A percentile compares a stretch with the other conserved stretches of the same genome.
phyloP scores from a whole-genome alignment of 2,329 filamentous ascomycete genomes.

The Arachnomyces sp. region DNA sequence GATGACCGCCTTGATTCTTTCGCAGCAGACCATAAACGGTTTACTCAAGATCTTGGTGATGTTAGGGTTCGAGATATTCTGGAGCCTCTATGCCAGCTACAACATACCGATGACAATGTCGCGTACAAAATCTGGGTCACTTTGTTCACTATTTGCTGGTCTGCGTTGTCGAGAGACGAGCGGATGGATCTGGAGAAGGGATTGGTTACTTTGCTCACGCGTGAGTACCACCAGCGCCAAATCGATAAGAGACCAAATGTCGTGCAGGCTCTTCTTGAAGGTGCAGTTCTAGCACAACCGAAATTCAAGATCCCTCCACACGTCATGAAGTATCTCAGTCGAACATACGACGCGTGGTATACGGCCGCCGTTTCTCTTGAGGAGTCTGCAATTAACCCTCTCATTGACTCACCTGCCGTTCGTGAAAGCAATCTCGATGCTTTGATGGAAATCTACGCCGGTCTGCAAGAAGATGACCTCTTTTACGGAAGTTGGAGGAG shows the following conservation, averaged over 20 bases:
- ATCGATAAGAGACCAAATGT: slow-evolving; percentile 94
- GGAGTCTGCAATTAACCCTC: slow-evolving; percentile 74
- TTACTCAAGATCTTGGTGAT: slow-evolving; percentile 74
- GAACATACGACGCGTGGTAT: slow-evolving; percentile 96
- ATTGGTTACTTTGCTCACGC: slow-evolving; percentile 81
- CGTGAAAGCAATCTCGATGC: slow-evolving; percentile 94
- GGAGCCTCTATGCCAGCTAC: slow-evolving; percentile 82
- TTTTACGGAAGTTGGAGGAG: slow-evolving; percentile 97
- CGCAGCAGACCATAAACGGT: slow-evolving; percentile 71
- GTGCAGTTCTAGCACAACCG: slow-evolving; percentile 74
- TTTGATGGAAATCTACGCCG: slow-evolving; percentile 84
- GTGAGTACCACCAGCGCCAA: slow-evolving; percentile 91
- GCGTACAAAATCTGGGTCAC: slow-evolving; percentile 86
- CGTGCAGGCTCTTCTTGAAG: slow-evolving; percentile 83
- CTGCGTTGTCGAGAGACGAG: slow-evolving; percentile 77
- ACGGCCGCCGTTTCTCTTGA: slow-evolving; percentile 87
- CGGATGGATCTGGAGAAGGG: slow-evolving; percentile 83
- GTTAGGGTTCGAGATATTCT: slow-evolving; percentile 82
- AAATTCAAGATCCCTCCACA: slow-evolving; percentile 90
- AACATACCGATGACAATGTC: slow-evolving; percentile 76
- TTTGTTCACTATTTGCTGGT: slow-evolving; percentile 91
- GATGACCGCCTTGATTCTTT: slow-evolving; percentile 78
- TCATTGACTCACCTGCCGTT: slow-evolving; percentile 74
- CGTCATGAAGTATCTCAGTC: slow-evolving; percentile 88
- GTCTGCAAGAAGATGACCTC: slow-evolving; percentile 87